Evolutionary conservation across 768 basidiomycete species (phyloP).

Genomic region (Suillus subalutaceus): DNA sequence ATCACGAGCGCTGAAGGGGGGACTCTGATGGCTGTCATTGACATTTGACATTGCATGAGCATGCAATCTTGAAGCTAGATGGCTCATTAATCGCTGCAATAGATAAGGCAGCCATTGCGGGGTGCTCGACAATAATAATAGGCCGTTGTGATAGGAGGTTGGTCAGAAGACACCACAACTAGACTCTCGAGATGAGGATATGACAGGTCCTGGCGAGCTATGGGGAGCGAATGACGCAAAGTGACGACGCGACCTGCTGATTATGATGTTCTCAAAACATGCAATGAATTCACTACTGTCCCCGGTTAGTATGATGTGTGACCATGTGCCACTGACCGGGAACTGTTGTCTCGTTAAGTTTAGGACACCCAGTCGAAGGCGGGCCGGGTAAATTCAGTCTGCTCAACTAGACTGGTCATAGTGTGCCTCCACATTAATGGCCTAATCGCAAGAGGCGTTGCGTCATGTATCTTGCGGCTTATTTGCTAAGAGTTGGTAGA

Average conservation of each 20-base stretch:
- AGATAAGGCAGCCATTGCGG: neutral
- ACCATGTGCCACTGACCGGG: neutral
- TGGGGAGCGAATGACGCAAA: neutral
- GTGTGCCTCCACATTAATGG: neutral
- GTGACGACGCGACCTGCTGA: neutral
- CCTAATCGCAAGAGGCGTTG: neutral
- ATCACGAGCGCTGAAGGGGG: neutral
- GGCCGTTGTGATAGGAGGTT: neutral
- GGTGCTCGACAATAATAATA: neutral
- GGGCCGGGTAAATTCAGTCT: neutral
- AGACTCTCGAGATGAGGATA: neutral
- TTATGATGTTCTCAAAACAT: neutral
- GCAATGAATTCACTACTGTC: neutral
- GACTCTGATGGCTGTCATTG: neutral
- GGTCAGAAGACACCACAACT: neutral
- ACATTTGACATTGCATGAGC: constrained; percentile 4
- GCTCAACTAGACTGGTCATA: neutral
- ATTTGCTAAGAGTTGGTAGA: neutral
- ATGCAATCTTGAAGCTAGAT: constrained; percentile 10
- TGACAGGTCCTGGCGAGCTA: neutral
- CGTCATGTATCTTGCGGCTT: neutral
- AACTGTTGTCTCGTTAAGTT: neutral
- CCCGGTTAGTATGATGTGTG: neutral
- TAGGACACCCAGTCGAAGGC: neutral
- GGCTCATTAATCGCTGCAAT: constrained; percentile 4